Evolutionary conservation across 2,329 filamentous ascomycete genomes (phyloP).

Genomic region (Shiraia bambusicola): DNA sequence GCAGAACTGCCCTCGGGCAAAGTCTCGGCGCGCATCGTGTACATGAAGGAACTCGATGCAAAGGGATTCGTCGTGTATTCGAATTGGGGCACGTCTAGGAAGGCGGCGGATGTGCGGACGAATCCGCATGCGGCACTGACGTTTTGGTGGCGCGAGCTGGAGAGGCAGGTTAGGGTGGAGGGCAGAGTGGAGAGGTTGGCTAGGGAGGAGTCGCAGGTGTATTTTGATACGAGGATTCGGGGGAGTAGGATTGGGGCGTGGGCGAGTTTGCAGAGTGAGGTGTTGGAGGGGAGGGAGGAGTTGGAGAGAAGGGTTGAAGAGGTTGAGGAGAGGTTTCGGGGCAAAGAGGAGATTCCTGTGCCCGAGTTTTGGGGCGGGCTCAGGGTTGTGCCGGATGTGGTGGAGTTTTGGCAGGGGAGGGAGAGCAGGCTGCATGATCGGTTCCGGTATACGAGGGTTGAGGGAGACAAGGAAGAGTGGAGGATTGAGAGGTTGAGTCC

Average conservation of each 20-base stretch:
- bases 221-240: constrained; percentile 67
- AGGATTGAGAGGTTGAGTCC: constrained; percentile 73
- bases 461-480: constrained; percentile 59
- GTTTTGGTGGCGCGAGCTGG: constrained; percentile 85
- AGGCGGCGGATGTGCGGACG: constrained; percentile 65
- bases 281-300: constrained; percentile 68
- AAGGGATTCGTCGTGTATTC: constrained; percentile 87
- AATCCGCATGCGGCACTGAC: constrained; percentile 82
- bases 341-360: constrained; percentile 77
- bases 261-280: constrained; percentile 85
- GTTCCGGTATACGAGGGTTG: constrained; percentile 79
- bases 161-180: constrained; percentile 90
- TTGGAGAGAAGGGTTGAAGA: constrained; percentile 78
- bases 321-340: constrained; percentile 73
- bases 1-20: constrained; percentile 79
- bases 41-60: constrained; percentile 89
- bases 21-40: constrained; percentile 83
- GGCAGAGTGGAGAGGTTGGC: constrained; percentile 69
- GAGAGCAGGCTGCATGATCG: constrained; percentile 90
- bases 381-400: constrained; percentile 76
- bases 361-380: constrained; percentile 94
- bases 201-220: constrained; percentile 68
- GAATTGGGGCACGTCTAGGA: constrained; percentile 79
- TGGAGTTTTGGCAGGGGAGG: constrained; percentile 97
- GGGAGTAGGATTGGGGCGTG: constrained; percentile 87